A percentile compares a stretch with the other conserved stretches of the same genome.
Evolutionary conservation across 352 stramenopile genomes (phyloP).

Genomic region (Pythium insidiosum): DNA sequence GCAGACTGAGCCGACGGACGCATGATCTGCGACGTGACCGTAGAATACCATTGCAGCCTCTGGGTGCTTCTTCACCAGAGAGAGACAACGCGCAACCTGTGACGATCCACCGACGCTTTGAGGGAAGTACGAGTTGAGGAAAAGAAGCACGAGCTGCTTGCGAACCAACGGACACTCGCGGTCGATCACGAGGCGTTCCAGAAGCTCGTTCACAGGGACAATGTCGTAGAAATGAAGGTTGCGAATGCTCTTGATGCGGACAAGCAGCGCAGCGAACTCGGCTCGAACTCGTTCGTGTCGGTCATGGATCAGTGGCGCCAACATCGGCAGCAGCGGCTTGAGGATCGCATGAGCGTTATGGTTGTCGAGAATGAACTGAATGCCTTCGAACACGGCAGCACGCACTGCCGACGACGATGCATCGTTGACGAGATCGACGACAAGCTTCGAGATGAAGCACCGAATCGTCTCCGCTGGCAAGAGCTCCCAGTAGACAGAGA

Average conservation of each 20-base stretch:
- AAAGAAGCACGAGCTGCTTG: conserved; percentile 76
- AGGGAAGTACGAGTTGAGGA: conserved; percentile 85
- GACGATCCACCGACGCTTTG: conserved; percentile 72
- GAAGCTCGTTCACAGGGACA: conserved; percentile 65
- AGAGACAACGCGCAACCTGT: conserved; percentile 73
- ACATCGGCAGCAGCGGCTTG: conserved; percentile 75
- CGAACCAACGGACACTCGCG: conserved; percentile 37
- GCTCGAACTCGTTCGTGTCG: conserved; percentile 76
- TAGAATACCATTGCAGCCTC: conserved; percentile 82
- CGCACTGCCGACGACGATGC: conserved; percentile 65
- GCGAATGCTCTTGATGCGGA: conserved; percentile 84
- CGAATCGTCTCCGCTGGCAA: conserved; percentile 73
- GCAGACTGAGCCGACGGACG: conserved; percentile 74
- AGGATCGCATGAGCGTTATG: conserved; percentile 80
- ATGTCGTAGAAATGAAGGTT: conserved; percentile 86
- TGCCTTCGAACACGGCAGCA: conserved; percentile 73
- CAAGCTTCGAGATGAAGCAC: conserved; percentile 74
- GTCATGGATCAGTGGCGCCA: conserved; percentile 78
- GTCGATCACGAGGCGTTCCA: conserved; percentile 69
- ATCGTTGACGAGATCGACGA: conserved; percentile 80
- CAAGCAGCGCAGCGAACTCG: conserved; percentile 66
- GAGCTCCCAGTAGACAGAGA: conserved; percentile 83
- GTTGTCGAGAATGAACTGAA: conserved; percentile 84
- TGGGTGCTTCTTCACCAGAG: conserved; percentile 74
- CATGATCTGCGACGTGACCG: conserved; percentile 58